These are phyloP conservation scores for Pyrenopolyporus hunteri DNA, from an alignment of 495 filamentous ascomycete species.

Conservation along the genomic window DNA sequence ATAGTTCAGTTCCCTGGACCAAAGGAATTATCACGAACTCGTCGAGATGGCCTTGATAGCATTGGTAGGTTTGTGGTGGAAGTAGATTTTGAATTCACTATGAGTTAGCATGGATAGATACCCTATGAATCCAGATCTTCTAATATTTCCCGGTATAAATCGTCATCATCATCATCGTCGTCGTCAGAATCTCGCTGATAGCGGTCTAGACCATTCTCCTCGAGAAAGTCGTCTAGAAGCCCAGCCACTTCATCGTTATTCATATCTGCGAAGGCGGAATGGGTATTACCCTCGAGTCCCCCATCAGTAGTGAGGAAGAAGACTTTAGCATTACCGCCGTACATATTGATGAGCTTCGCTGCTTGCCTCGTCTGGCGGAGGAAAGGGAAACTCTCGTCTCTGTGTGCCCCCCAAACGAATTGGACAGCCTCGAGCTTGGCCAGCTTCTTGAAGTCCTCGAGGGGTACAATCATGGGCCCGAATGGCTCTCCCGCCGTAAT, in stretches of 20 bases:
- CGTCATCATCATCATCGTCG: too few relatives aligned
- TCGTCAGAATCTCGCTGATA: constrained; percentile 34
- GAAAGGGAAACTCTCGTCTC: constrained; percentile 41
- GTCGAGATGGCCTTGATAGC: too few relatives aligned
- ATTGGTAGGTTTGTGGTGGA: too few relatives aligned
- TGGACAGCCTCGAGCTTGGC: constrained; percentile 50
- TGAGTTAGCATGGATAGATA: too few relatives aligned
- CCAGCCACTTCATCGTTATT: constrained; percentile 51
- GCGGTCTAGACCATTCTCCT: constrained; percentile 42
- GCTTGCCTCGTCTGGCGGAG: constrained; percentile 42
- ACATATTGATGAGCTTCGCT: constrained; percentile 51
- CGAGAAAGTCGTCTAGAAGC: constrained; percentile 49
- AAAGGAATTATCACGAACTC: too few relatives aligned
- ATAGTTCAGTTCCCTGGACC: too few relatives aligned
- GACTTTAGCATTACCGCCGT: constrained; percentile 54
- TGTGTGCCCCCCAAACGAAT: constrained; percentile 56
- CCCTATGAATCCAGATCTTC: too few relatives aligned
- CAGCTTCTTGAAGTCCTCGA: constrained; percentile 55
- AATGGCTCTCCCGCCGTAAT: constrained; percentile 41
- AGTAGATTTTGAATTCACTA: too few relatives aligned
- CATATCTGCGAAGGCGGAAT: constrained; percentile 55
- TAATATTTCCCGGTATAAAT: too few relatives aligned
- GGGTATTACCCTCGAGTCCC: constrained; percentile 51
- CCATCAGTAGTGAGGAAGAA: constrained; percentile 48
- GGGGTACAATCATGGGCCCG: constrained; percentile 47